phyloP scores from a whole-genome alignment of 2,329 filamentous ascomycete species.

The Cladosporium oxysporum region DNA sequence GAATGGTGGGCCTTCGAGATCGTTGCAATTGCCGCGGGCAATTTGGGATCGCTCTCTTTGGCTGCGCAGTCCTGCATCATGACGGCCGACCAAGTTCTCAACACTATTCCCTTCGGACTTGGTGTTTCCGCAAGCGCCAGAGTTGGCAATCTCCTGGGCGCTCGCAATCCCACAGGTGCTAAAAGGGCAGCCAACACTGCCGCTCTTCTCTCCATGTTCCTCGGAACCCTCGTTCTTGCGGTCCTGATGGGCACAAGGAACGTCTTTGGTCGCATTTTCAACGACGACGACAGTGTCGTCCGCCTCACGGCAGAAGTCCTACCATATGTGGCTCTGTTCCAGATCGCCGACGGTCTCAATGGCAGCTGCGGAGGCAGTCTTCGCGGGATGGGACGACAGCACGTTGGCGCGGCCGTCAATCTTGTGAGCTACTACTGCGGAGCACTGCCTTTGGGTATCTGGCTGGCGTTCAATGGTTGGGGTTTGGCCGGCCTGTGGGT shows the following conservation, averaged over 20 bases:
- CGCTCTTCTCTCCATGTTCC: constrained; percentile 69
- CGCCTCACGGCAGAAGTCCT: constrained; percentile 73
- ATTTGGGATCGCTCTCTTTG: constrained; percentile 74
- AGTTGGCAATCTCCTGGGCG: constrained; percentile 77
- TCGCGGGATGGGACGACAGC: constrained; percentile 82
- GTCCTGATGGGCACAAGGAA: constrained; percentile 70
- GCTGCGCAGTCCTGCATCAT: constrained; percentile 87
- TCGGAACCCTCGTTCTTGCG: constrained; percentile 67
- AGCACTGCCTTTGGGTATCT: constrained; percentile 78
- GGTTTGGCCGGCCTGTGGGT: constrained; percentile 79
- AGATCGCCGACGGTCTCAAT: constrained; percentile 86
- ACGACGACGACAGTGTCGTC: constrained; percentile 72
- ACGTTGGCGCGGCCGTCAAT: constrained; percentile 81
- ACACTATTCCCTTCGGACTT: constrained; percentile 82
- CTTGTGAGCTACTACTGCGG: constrained; percentile 81
- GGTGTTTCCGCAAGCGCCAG: constrained; percentile 78
- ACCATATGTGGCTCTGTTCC: constrained; percentile 84
- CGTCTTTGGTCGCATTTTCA: constrained; percentile 77
- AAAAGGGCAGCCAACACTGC: constrained; percentile 73
- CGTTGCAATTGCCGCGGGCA: constrained; percentile 77
- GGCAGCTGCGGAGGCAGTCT: constrained; percentile 80
- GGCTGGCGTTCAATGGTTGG: constrained; percentile 83
- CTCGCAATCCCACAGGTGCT: constrained; percentile 65
- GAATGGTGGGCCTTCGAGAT: constrained; percentile 97
- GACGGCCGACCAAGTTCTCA: constrained; percentile 78